Percentiles rank a stretch among this genome's conserved stretches.
These are phyloP conservation scores for Juncus inflexus DNA, from an alignment of 176 grass and related monocot genomes.

Conservation along the genomic window DNA sequence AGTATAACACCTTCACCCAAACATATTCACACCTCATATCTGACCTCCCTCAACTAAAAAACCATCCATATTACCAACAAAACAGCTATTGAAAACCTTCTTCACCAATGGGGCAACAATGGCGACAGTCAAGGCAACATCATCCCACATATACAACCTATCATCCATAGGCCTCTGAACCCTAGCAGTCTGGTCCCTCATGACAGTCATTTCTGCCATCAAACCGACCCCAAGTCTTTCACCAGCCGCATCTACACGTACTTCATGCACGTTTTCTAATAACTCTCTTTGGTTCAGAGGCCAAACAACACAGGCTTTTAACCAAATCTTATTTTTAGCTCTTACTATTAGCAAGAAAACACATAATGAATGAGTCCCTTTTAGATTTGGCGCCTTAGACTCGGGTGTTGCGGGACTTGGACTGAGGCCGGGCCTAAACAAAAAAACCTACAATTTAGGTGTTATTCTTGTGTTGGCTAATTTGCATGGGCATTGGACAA, in stretches of 20 bases:
- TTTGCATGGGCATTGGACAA: too few species aligned
- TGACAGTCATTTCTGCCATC: conserved; percentile 31
- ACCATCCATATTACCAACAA: conserved; percentile 64
- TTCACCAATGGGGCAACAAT: conserved; percentile 84
- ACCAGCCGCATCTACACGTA: conserved; percentile 20
- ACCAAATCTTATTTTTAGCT: too few species aligned
- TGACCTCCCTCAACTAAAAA: conserved; percentile 16
- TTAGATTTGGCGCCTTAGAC: conserved; percentile 7
- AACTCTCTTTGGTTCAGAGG: conserved; percentile 31
- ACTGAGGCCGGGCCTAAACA: conserved; percentile 26
- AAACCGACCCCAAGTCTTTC: conserved; percentile 27
- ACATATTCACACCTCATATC: conserved; percentile 25
- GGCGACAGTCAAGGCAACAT: conserved; percentile 71
- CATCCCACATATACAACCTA: conserved; percentile 59
- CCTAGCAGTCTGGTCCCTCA: conserved; percentile 11
- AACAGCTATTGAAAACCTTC: conserved; percentile 71
- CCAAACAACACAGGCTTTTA: too few species aligned
- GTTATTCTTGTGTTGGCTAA: too few species aligned
- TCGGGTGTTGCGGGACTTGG: conserved; percentile 3
- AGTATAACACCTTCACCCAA: too few species aligned
- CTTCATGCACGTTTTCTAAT: conserved; percentile 38
- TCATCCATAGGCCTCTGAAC: conserved; percentile 72
- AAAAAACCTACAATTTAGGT: too few species aligned
- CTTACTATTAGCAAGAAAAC: too few species aligned
- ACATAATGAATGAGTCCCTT: too few species aligned